phyloP scores from a whole-genome alignment of 768 basidiomycete genomes.

The Suillus subluteus region DNA sequence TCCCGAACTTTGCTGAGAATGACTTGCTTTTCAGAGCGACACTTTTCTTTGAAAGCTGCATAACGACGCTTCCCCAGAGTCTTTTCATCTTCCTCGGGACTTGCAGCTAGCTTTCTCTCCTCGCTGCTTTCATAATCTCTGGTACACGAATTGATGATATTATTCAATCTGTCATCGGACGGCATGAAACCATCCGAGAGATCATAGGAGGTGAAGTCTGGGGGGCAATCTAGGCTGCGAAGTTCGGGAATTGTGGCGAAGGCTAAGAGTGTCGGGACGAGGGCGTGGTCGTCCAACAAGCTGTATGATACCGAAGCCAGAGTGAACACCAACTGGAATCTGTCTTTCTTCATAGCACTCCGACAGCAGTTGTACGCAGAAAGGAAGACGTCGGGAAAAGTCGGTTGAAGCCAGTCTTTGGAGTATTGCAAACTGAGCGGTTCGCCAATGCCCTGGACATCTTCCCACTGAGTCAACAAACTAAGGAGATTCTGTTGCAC shows the following conservation, averaged over 20 bases:
- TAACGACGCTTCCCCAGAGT: constrained; percentile 12
- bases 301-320: constrained; percentile 37
- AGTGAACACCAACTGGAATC: constrained; percentile 32
- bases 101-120: constrained; percentile 11
- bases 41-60: constrained; percentile 15
- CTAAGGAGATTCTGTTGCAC: neutral
- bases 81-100: neutral
- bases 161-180: neutral
- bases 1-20: constrained; percentile 8
- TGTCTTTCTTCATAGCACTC: constrained; percentile 13
- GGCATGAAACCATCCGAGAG: constrained; percentile 17
- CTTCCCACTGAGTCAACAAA: neutral
- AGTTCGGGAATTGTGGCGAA: constrained; percentile 25
- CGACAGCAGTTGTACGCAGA: constrained; percentile 33
- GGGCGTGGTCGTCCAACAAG: constrained; percentile 13
- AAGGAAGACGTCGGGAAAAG: constrained; percentile 30
- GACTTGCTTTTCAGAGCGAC: constrained; percentile 8
- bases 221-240: constrained; percentile 17
- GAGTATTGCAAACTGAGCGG: constrained; percentile 26
- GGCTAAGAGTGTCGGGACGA: constrained; percentile 36
- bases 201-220: constrained; percentile 19
- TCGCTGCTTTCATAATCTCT: constrained; percentile 17
- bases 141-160: neutral
- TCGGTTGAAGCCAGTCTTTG: constrained; percentile 30
- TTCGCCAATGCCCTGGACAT: constrained; percentile 1